These are phyloP conservation scores for Hawksworthiomyces lignivorus DNA, from an alignment of 2,329 filamentous ascomycete species.

Conservation along the genomic window DNA sequence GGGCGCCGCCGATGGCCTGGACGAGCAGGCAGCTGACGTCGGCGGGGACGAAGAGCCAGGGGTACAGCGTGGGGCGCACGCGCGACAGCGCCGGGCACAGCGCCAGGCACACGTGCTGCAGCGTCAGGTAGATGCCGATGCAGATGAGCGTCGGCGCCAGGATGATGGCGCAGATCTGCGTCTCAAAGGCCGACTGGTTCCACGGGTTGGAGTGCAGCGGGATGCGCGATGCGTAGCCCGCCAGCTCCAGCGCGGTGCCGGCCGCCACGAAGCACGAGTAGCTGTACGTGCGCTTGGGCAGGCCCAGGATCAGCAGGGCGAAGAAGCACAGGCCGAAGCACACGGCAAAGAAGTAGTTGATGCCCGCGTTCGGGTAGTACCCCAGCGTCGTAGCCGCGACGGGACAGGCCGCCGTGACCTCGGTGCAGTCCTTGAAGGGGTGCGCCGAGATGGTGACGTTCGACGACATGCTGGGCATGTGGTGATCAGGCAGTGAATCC, in stretches of 20 bases:
- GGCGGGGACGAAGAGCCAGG: conserved; percentile 50
- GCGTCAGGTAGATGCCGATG: conserved; percentile 55
- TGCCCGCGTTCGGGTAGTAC: conserved; percentile 48
- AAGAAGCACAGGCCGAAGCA: conserved; percentile 39
- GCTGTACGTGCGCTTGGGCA: conserved; percentile 47
- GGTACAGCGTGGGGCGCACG: conserved; percentile 43
- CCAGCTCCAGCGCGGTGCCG: conserved; percentile 43
- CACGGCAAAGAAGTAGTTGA: conserved; percentile 46
- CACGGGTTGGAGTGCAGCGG: conserved; percentile 47
- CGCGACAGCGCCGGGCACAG: conserved; percentile 44
- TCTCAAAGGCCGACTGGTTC: conserved; percentile 45
- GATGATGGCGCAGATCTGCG: conserved; percentile 53
- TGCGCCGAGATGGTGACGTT: conserved; percentile 11
- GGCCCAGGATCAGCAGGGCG: conserved; percentile 33
- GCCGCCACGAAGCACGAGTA: conserved; percentile 42
- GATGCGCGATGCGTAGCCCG: conserved; percentile 46
- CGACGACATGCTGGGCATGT: background rate
- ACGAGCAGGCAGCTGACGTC: conserved; percentile 51
- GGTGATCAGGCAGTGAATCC: too few species aligned
- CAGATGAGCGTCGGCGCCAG: conserved; percentile 54
- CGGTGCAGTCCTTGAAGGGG: conserved; percentile 15
- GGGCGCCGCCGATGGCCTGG: conserved; percentile 49
- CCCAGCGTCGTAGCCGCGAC: conserved; percentile 45
- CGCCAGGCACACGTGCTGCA: conserved; percentile 49
- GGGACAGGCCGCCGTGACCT: conserved; percentile 35